phyloP scores from a whole-genome alignment of 208 protist genomes.

The Leishmania lainsoni region DNA sequence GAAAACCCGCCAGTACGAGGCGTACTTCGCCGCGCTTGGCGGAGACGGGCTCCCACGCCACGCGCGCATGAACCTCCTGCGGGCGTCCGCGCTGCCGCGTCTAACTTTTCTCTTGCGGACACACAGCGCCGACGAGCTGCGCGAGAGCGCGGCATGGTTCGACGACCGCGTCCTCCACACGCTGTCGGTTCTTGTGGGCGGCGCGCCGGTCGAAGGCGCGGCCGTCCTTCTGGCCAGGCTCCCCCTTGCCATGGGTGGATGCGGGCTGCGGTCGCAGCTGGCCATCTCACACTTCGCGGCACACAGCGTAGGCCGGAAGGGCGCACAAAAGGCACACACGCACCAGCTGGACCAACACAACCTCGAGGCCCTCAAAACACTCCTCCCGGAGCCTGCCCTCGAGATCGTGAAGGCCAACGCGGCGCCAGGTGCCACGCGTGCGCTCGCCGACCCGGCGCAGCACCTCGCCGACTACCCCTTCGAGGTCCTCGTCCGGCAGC shows the following conservation, averaged over 20 bases:
- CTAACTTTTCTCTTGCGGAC: conserved; percentile 34
- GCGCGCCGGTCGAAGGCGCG: background rate
- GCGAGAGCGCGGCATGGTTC: conserved; percentile 23
- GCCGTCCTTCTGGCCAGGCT: conserved; percentile 20
- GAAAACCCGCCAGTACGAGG: conserved; percentile 9
- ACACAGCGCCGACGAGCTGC: conserved; percentile 17
- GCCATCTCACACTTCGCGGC: conserved; percentile 28
- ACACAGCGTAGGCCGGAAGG: conserved; percentile 24
- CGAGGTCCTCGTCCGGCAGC: conserved; percentile 15
- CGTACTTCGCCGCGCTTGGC: conserved; percentile 19
- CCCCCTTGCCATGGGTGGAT: conserved; percentile 27
- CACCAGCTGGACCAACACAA: conserved; percentile 9
- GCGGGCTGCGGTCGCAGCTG: conserved; percentile 26
- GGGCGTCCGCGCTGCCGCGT: conserved; percentile 20
- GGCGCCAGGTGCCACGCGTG: conserved; percentile 25
- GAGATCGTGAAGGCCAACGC: conserved; percentile 28
- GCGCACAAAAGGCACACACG: conserved; percentile 21
- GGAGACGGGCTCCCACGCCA: background rate
- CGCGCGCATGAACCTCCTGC: conserved; percentile 24
- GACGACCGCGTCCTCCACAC: conserved; percentile 18
- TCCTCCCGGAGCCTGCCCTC: conserved; percentile 33
- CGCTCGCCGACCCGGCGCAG: conserved; percentile 34
- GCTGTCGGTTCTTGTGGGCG: conserved; percentile 16
- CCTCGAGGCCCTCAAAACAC: conserved; percentile 4
- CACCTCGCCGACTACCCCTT: background rate